A percentile compares a stretch with the other conserved stretches of the same genome.
Conservation (phyloP, 2,329 filamentous ascomycete genomes). For the Neonectria sp. region DNA sequence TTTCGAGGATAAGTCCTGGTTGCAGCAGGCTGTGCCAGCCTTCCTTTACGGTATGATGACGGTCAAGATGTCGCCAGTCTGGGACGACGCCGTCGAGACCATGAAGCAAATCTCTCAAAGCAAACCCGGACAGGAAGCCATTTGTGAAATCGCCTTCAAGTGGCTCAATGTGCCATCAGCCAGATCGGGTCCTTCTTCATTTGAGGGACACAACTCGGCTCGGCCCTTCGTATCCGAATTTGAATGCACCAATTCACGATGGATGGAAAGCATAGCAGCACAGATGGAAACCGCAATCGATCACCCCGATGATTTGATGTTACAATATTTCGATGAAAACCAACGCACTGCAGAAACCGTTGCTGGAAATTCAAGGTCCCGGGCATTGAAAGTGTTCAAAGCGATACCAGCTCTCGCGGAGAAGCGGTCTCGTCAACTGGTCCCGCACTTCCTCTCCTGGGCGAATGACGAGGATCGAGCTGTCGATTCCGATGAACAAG, state of each 20-base stretch:
- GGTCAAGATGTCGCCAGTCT: constrained; percentile 86
- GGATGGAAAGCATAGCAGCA: constrained; percentile 67
- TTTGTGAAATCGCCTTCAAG: constrained; percentile 80
- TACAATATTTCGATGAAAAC: constrained; percentile 74
- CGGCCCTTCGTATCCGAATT: constrained; percentile 77
- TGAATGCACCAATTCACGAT: constrained; percentile 83
- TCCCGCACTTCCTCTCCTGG: constrained; percentile 91
- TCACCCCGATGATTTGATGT: constrained; percentile 71
- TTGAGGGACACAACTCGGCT: constrained; percentile 52
- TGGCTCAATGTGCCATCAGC: constrained; percentile 79
- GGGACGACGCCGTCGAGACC: constrained; percentile 85
- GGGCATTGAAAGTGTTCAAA: constrained; percentile 85
- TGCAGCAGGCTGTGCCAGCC: constrained; percentile 80
- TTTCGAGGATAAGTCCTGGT: constrained; percentile 72
- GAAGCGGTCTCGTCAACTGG: constrained; percentile 85
- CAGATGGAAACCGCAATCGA: constrained; percentile 68
- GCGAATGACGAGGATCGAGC: constrained; percentile 67
- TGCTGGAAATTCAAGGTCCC: constrained; percentile 75
- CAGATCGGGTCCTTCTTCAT: constrained; percentile 63
- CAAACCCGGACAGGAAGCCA: constrained; percentile 79
- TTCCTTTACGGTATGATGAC: constrained; percentile 94
- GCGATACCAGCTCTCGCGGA: constrained; percentile 85
- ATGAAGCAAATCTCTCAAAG: constrained; percentile 82
- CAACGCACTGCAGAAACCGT: constrained; percentile 69
- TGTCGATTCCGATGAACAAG: constrained; percentile 52